Evolutionary conservation across 2,329 filamentous ascomycete genomes (phyloP).

Genomic region (Venturia pyrina): DNA sequence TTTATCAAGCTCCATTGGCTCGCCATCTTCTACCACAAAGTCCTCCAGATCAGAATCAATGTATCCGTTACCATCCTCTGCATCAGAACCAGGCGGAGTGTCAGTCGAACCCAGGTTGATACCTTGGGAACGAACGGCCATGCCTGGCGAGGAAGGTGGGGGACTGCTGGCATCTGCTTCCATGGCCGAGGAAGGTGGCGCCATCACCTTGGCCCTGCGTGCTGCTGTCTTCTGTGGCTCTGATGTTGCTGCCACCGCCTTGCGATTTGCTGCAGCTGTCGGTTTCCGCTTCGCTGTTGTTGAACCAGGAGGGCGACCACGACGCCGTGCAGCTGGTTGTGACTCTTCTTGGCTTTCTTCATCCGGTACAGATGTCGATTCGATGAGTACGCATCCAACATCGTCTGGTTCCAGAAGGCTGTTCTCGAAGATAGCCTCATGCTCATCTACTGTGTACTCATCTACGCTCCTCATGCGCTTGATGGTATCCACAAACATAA

Average conservation of each 20-base stretch:
- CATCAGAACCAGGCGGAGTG: constrained; percentile 4
- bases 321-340: background rate
- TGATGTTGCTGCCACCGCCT: background rate
- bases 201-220: background rate
- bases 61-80: constrained; percentile 1
- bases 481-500: constrained; percentile 6
- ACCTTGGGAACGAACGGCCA: constrained; percentile 9
- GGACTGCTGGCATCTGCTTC: constrained; percentile 14
- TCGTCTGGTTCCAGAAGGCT: constrained; percentile 11
- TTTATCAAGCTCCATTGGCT: background rate
- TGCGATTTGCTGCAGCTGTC: background rate
- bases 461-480: constrained; percentile 8
- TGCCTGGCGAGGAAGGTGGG: constrained; percentile 8
- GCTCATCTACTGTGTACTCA: background rate
- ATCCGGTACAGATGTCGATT: background rate
- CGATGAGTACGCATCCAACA: constrained; percentile 5
- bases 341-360: background rate
- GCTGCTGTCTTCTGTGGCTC: background rate
- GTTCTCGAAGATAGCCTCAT: background rate
- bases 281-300: background rate
- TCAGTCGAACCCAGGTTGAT: constrained; percentile 12
- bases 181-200: background rate
- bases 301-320: constrained; percentile 4
- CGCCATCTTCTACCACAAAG: constrained; percentile 13
- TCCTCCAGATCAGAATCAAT: constrained; percentile 13